Evolutionary conservation across 2,329 filamentous ascomycete species (phyloP), one percentile per base, ranked within the genome.

Genomic region (Hansfordia pulvinata): DNA sequence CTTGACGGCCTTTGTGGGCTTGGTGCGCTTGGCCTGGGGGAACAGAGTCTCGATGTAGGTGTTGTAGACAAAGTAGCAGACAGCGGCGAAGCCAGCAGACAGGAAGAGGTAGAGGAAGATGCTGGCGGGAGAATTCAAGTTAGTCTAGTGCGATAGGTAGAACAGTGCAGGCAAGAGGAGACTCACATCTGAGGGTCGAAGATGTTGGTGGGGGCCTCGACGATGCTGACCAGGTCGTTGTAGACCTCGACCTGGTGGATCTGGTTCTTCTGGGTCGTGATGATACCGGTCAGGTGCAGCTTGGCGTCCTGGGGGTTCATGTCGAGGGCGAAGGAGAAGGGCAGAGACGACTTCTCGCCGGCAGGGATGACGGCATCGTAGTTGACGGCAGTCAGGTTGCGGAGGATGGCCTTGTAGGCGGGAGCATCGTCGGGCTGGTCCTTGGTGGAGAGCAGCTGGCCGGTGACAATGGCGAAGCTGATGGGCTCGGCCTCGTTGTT

Each of bases 81-180:
- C 84, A 35, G 80, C 85, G 38, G 59, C 73, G 51, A 93, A 92
- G 36, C 67, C 70, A 35, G 68, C 76, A 28, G 77, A 64, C 42
- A 98, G 79, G 64, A 96, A 76, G 50, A 93, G 66, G 65, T 96
- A 96, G 36, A 98, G 75, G 75, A 98, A 98, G 60, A 96, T 84
- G 50, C 90, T 96, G 29, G 10, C 10, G 10, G 9, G 11, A 5
- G n/a, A n/a, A n/a, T n/a, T 5, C 12, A 23, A 23, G 22, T 30
- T 22, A 23, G 22, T 9, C 6, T 6, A 79, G n/a, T n/a, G n/a
- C n/a, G n/a, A n/a, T n/a, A n/a, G n/a, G n/a, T n/a, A 77, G 64
- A 64, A 81, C 80, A 46, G 77, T 68, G 37, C 14, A 8, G 7
- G 8, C 9, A 17, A 14, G 20, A 17, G 5, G 26, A 16, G 4